Conservation (phyloP, 2,329 filamentous ascomycete species). For the Verticillium nonalfalfae region DNA sequence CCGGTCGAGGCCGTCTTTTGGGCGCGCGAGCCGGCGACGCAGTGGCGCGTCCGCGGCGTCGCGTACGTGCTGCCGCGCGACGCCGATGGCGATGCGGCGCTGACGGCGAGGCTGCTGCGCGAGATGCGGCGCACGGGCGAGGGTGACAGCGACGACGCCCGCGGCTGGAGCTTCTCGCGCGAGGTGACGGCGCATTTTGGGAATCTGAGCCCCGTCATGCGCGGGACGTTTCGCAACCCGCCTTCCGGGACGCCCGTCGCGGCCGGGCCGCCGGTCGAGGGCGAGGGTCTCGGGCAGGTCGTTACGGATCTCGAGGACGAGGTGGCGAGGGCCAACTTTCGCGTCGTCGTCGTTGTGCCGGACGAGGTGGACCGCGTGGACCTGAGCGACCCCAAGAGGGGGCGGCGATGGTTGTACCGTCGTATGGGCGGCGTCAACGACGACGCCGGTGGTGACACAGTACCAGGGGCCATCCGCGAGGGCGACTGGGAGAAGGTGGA, state of each 20-base stretch:
- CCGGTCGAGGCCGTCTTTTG: conserved; percentile 82
- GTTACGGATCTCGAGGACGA: conserved; percentile 66
- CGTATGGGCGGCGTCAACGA: conserved; percentile 37
- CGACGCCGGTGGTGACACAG: conserved; percentile 8
- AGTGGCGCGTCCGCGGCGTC: conserved; percentile 39
- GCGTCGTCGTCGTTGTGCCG: conserved; percentile 76
- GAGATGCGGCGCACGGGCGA: conserved; percentile 15
- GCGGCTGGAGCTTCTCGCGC: conserved; percentile 67
- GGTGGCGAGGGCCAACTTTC: conserved; percentile 68
- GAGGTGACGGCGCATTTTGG: conserved; percentile 88
- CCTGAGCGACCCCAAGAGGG: conserved; percentile 58
- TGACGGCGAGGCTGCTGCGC: conserved; percentile 15
- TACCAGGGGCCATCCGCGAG: conserved; percentile 21
- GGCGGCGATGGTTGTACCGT: conserved; percentile 61
- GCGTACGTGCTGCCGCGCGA: neutral
- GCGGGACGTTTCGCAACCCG: conserved; percentile 70
- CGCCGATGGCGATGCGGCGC: conserved; percentile 47
- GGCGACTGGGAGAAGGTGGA: conserved; percentile 62
- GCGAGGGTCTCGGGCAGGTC: conserved; percentile 49
- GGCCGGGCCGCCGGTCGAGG: conserved; percentile 29
- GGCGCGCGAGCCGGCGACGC: conserved; percentile 80
- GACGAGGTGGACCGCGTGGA: conserved; percentile 72
- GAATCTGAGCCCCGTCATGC: conserved; percentile 75
- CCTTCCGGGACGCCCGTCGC: conserved; percentile 57
- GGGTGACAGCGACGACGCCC: too few species aligned